These are phyloP conservation scores for Priceomyces melissophilus DNA, from an alignment of 805 yeast genomes.

Conservation along the genomic window DNA sequence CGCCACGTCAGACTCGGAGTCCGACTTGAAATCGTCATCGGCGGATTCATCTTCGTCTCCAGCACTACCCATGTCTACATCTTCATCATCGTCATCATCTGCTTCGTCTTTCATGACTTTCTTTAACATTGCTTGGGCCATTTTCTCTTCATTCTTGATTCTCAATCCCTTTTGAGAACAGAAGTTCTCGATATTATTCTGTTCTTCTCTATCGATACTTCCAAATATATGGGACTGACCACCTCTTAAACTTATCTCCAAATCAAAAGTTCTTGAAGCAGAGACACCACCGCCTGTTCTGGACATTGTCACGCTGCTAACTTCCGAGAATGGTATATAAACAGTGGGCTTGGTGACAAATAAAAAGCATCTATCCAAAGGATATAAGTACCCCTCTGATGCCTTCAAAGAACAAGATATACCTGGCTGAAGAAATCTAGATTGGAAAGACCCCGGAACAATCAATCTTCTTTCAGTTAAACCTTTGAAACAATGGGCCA, in stretches of 20 bases:
- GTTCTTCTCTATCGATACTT: slow-evolving; percentile 87
- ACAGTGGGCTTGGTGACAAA: slow-evolving; percentile 94
- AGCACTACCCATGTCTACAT: slow-evolving; percentile 60
- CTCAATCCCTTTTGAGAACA: slow-evolving; percentile 72
- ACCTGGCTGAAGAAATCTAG: slow-evolving; percentile 78
- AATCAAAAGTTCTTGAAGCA: slow-evolving; percentile 86
- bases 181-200: slow-evolving; percentile 69
- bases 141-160: slow-evolving; percentile 85
- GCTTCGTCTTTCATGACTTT: slow-evolving; percentile 65
- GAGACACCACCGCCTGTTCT: slow-evolving; percentile 78
- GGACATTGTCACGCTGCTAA: slow-evolving; percentile 73
- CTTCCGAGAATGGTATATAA: slow-evolving; percentile 82
- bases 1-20: slow-evolving; percentile 67
- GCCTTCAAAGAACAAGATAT: slow-evolving; percentile 92
- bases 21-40: slow-evolving; percentile 81
- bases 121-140: slow-evolving; percentile 77
- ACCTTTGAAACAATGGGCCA: slow-evolving; percentile 86
- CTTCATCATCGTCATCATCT: slow-evolving; percentile 46
- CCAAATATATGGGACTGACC: slow-evolving; percentile 76
- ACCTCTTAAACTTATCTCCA: slow-evolving; percentile 69
- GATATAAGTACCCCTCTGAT: slow-evolving; percentile 88
- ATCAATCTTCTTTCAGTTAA: slow-evolving; percentile 82
- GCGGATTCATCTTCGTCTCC: slow-evolving; percentile 73
- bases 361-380: slow-evolving; percentile 86
- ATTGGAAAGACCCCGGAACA: slow-evolving; percentile 77